Base-by-base conservation (phyloP, 148 eudicot species). In the Rhododendron molle region DNA sequence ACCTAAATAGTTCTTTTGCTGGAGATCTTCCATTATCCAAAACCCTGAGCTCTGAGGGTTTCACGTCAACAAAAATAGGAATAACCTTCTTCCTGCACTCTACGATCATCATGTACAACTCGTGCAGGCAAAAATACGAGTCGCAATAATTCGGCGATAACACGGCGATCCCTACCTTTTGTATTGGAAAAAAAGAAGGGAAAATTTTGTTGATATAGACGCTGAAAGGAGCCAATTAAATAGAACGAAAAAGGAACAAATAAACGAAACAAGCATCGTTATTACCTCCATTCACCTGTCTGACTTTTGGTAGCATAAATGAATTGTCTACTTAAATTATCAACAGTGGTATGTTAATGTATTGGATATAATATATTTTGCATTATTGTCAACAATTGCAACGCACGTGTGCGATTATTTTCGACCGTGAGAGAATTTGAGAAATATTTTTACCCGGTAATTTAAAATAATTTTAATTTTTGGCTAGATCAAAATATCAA, bases 31-130 rank as follows among this genome's bases (percentile, higher is more conserved):
- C 88, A 82, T 87, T 72, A 20, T 87, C 82, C 21, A 46, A 34
- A 23, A 92, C 84, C n/a, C 80, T 82, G 38, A 92, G 92, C 87
- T 92, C 94, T 15, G 92, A 90, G 0, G 93, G 94, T 78, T 91
- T 91, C 0, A 92, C 88, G 40, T 92, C 93, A 23, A 91, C 89
- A 73, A 38, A 38, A 38, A 38, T 38, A 38, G 40, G 40, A 91
- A 92, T 78, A 20, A 92, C 83, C 49, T 78, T 91, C 80, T 89
- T 90, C 28, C 78, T 89, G 47, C 58, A 78, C 78, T 92, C 92
- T 84, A 89, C 87, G 87, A 92, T 89, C 40, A 89, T 65, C 40
- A 38, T 38, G 0, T 89, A 83, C 47, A 92, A 90, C 76, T 91
- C 94, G 83, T 92, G 93, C 71, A 92, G 81, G 72, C 93, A 92